A percentile compares a stretch with the other conserved stretches of the same genome.
Evolutionary conservation across 768 basidiomycete species (phyloP).

Genomic region (Antrodiella citrinella): DNA sequence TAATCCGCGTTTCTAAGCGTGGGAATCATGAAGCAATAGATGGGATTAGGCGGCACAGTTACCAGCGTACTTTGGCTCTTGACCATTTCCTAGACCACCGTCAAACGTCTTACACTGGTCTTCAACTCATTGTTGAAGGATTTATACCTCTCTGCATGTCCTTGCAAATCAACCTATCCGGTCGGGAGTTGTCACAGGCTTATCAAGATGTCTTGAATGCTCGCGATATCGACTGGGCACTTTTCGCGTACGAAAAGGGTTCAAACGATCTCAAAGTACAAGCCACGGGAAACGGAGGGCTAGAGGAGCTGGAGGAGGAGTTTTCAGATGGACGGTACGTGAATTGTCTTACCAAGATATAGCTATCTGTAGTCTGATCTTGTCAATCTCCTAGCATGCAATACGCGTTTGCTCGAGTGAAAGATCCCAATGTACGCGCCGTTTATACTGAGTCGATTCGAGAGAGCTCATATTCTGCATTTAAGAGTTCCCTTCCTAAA

Average conservation of each 20-base stretch:
- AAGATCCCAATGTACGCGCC: constrained; percentile 68
- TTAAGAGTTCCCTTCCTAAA: constrained; percentile 74
- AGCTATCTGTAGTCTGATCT: neutral
- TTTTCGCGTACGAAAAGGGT: constrained; percentile 75
- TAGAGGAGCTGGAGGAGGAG: constrained; percentile 89
- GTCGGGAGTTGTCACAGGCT: constrained; percentile 61
- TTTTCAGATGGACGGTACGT: constrained; percentile 87
- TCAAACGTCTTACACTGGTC: neutral
- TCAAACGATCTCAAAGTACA: constrained; percentile 87
- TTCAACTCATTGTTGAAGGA: too few relatives aligned
- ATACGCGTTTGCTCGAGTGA: constrained; percentile 83
- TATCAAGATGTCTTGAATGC: constrained; percentile 69
- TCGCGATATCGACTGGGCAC: constrained; percentile 64
- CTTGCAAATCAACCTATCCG: constrained; percentile 71
- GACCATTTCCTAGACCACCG: too few relatives aligned
- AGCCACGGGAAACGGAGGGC: constrained; percentile 73
- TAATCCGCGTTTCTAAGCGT: neutral
- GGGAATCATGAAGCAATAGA: neutral
- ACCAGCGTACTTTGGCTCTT: too few relatives aligned
- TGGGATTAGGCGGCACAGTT: neutral
- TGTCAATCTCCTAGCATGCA: constrained; percentile 64
- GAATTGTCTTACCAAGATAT: too few relatives aligned
- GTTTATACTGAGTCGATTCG: too few relatives aligned
- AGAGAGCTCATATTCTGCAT: too few relatives aligned
- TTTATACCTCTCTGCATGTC: constrained; percentile 41